phyloP scores from a whole-genome alignment of 2,329 filamentous ascomycete genomes.

The Ophiosphaerella herpotricha region DNA sequence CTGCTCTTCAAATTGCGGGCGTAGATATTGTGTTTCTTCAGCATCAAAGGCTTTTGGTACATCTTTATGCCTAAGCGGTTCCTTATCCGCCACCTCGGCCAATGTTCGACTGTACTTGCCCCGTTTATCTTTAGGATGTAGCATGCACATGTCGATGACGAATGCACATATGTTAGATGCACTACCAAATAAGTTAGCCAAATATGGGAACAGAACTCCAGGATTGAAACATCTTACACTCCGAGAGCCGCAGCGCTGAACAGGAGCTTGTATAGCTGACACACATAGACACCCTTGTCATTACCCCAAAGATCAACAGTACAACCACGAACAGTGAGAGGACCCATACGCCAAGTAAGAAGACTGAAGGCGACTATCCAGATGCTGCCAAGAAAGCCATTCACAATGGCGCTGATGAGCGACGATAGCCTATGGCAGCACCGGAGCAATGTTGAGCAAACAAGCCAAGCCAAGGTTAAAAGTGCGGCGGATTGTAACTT shows the following conservation, averaged over 20 bases:
- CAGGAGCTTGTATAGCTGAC: neutral
- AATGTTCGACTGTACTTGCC: neutral
- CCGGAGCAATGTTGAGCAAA: neutral
- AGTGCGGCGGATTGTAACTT: neutral
- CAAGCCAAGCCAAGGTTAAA: neutral
- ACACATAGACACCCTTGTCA: neutral
- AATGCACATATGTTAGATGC: neutral
- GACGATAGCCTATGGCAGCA: neutral
- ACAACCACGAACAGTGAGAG: neutral
- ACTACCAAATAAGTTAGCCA: neutral
- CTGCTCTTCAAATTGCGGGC: neutral
- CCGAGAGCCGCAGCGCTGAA: neutral
- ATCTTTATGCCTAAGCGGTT: neutral
- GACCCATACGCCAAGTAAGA: neutral
- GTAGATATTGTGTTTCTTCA: neutral
- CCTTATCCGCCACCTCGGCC: neutral
- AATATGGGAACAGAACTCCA: neutral
- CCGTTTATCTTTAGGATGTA: neutral
- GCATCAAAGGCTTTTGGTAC: neutral
- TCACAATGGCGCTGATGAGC: neutral
- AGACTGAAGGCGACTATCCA: neutral
- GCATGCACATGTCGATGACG: neutral
- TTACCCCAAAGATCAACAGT: neutral
- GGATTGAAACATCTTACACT: neutral
- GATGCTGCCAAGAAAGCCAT: neutral